Percentiles rank a stretch among this genome's conserved stretches.
These are phyloP conservation scores for Ophiostoma perfectum DNA, from an alignment of 2,329 filamentous ascomycete genomes.

Conservation along the genomic window DNA sequence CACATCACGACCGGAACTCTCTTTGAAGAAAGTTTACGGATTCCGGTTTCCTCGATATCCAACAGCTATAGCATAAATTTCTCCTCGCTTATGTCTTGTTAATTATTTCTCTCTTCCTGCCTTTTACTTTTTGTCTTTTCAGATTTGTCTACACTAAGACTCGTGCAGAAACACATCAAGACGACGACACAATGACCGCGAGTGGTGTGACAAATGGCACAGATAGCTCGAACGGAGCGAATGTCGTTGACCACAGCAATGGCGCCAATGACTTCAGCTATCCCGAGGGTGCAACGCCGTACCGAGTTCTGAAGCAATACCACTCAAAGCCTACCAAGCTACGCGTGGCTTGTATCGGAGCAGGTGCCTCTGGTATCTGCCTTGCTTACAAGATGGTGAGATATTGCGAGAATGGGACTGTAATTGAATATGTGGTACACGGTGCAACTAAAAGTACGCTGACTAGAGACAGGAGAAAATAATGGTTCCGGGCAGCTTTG, in stretches of 20 bases:
- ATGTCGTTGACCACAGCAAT: background rate
- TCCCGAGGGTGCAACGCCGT: slow-evolving; percentile 29
- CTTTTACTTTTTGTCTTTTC: background rate
- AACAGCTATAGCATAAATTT: too few species aligned
- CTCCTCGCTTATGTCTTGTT: too few species aligned
- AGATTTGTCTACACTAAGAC: background rate
- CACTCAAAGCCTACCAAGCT: slow-evolving; percentile 36
- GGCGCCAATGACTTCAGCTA: slow-evolving; percentile 19
- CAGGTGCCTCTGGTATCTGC: slow-evolving; percentile 43
- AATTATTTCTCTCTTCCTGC: too few species aligned
- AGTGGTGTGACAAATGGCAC: background rate
- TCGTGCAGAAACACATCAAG: background rate
- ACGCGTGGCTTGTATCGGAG: slow-evolving; percentile 38
- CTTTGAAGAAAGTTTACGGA: too few species aligned
- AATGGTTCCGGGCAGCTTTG: slow-evolving; percentile 38
- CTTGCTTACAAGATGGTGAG: slow-evolving; percentile 40
- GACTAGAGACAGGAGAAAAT: slow-evolving; percentile 28
- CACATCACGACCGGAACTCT: too few species aligned
- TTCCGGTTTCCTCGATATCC: too few species aligned
- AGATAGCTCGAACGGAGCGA: background rate
- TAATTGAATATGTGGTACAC: background rate
- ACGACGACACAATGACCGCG: background rate
- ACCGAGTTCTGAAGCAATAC: slow-evolving; percentile 33
- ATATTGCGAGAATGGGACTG: background rate
- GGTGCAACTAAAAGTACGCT: too few species aligned